Evolutionary conservation across 2,329 filamentous ascomycete genomes (phyloP), one percentile per base, ranked within the genome.

Genomic region (Sphaerulina vaccinii): DNA sequence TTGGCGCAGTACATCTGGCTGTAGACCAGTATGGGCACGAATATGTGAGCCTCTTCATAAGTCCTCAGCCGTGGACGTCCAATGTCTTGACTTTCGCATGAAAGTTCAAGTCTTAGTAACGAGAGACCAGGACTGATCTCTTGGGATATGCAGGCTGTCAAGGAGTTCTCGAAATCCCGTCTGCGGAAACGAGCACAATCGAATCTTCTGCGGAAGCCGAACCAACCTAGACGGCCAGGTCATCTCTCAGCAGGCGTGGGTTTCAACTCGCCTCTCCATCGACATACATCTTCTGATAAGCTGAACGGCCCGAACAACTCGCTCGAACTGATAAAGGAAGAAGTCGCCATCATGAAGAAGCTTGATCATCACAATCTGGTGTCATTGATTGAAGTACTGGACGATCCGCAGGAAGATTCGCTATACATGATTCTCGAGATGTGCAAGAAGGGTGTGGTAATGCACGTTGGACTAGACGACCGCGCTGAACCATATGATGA

Each of bases 321-420:
- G 0, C 76, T 97, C 10, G 88, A 88, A 65, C 76, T 97, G 54
- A 97, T 99, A 69, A 87, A 90, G 55, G 88, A 96, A 70, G 93
- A 99, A 71, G 93, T 97, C 64, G 93, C 93, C 52, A 95, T 97
- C 67, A 97, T 99, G 91, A 99, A 97, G 77, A 97, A 97, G 73
- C 79, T 97, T 40, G 85, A 96, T 66, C 93, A 99, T 66, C 86
- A 85, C 22, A 99, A 97, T 66, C 76, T 99, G n/a, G 92, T 97
- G 11, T 85, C 87, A 39, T 75, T 99, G 44, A 89, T 95, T 59
- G 93, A 99, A 71, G 93, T 99, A 2, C 76, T 99, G 45, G 93
- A 97, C 68, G 93, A 97, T 66, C 92, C 93, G 0, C 86, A 92
- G 41, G 90, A 96, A 67, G 93, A 99, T 70, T 96, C 91, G 2